Conservation (phyloP, 495 filamentous ascomycete species). For the Apodospora peruviana region DNA sequence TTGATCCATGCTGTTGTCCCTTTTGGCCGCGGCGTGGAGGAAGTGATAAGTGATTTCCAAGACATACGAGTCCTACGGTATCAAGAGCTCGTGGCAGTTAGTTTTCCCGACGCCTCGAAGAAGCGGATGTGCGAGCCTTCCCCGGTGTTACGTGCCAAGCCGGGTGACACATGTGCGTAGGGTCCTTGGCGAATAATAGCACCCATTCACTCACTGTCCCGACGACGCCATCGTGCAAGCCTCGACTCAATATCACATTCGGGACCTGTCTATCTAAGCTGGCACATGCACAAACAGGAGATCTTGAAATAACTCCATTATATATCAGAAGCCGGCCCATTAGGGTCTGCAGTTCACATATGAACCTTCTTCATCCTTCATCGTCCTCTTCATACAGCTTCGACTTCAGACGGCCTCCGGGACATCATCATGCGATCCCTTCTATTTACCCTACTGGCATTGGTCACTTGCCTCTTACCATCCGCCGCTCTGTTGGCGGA, state of each 20-base stretch:
- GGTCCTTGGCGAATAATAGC: no score
- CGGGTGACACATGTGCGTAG: no score
- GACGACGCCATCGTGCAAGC: background rate
- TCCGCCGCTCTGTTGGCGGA: background rate
- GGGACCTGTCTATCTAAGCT: background rate
- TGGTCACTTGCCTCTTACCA: background rate
- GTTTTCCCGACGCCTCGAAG: background rate
- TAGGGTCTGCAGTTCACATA: background rate
- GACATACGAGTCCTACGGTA: background rate
- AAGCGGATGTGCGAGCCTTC: background rate
- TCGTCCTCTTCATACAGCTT: background rate
- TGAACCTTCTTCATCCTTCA: background rate
- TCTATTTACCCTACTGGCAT: background rate
- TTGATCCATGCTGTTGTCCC: background rate
- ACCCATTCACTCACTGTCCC: no score
- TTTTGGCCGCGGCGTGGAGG: background rate
- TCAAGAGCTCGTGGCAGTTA: background rate
- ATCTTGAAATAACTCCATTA: background rate
- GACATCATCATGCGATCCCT: background rate
- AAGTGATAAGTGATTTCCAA: background rate
- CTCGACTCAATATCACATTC: background rate
- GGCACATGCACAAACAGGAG: background rate
- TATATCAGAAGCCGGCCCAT: background rate
- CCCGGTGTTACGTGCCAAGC: background rate
- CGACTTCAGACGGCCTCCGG: background rate